Conservation (phyloP, 176 grass and related monocot genomes). For the Ensete glaucum region DNA sequence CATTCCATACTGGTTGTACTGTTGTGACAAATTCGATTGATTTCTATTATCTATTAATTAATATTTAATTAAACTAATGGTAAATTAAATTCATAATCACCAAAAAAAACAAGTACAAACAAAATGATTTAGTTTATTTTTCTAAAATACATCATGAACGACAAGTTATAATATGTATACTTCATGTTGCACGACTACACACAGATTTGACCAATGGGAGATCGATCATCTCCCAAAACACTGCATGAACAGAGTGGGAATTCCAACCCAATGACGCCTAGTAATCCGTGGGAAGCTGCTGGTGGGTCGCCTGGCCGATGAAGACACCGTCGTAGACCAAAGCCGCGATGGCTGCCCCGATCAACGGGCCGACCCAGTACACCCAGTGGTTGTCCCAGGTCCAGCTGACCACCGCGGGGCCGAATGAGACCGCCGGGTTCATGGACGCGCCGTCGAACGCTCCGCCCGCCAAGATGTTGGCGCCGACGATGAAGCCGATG, state of each 20-base stretch:
- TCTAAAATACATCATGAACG: neutral
- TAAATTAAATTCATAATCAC: neutral
- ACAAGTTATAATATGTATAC: neutral
- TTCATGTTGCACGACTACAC: neutral
- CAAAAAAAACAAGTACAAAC: neutral
- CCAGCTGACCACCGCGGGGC: slow-evolving; percentile 55
- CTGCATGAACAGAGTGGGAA: neutral
- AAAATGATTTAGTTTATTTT: neutral
- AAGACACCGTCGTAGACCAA: slow-evolving; percentile 59
- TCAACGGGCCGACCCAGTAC: slow-evolving; percentile 71
- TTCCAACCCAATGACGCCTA: slow-evolving; percentile 9
- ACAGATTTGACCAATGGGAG: neutral
- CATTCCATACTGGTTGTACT: neutral
- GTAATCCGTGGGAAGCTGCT: slow-evolving; percentile 55
- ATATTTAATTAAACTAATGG: neutral
- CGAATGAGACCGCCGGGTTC: slow-evolving; percentile 81
- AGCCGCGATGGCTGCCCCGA: slow-evolving; percentile 57
- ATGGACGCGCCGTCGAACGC: slow-evolving; percentile 73
- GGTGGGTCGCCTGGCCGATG: slow-evolving; percentile 47
- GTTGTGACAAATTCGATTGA: neutral
- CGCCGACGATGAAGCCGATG: slow-evolving; percentile 71
- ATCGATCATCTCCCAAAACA: neutral
- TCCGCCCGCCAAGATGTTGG: slow-evolving; percentile 69
- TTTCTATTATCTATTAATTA: no score
- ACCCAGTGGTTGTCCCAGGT: slow-evolving; percentile 66